phyloP scores from a whole-genome alignment of 345 rosid species.

The Excoecaria cochinchinensis region DNA sequence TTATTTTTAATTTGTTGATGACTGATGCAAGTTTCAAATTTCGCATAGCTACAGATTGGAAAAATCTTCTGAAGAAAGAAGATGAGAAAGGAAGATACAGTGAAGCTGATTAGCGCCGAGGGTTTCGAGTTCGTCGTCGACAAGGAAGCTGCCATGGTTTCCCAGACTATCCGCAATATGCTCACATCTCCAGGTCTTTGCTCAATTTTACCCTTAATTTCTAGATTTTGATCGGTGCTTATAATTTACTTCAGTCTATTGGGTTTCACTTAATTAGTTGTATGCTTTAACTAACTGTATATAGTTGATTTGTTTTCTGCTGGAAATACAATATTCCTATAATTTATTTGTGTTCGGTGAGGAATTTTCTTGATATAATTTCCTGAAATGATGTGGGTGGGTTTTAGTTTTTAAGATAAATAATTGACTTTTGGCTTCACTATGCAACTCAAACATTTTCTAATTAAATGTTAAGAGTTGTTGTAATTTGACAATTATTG shows the following conservation, averaged over 20 bases:
- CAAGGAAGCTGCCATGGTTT: slow-evolving; percentile 87
- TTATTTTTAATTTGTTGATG: too few species aligned
- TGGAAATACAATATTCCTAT: too few species aligned
- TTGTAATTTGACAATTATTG: neutral
- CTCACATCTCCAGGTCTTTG: slow-evolving; percentile 79
- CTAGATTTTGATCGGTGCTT: neutral
- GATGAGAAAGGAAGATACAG: slow-evolving; percentile 66
- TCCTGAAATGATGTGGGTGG: too few species aligned
- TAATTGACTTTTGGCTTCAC: too few species aligned
- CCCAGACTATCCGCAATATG: slow-evolving; percentile 91
- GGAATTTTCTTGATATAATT: too few species aligned
- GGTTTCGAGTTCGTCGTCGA: slow-evolving; percentile 82
- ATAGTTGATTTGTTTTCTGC: too few species aligned
- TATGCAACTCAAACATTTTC: too few species aligned
- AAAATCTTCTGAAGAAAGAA: neutral
- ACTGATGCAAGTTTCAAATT: too few species aligned
- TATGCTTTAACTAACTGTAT: too few species aligned
- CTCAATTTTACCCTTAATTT: neutral
- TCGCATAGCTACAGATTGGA: too few species aligned
- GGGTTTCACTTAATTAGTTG: neutral
- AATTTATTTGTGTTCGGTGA: too few species aligned
- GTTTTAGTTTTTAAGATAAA: too few species aligned
- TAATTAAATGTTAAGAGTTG: neutral
- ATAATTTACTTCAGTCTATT: neutral
- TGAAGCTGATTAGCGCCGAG: slow-evolving; percentile 78